These are phyloP conservation scores for Acorus gramineus DNA, from an alignment of 106 monocot species.

Conservation along the genomic window DNA sequence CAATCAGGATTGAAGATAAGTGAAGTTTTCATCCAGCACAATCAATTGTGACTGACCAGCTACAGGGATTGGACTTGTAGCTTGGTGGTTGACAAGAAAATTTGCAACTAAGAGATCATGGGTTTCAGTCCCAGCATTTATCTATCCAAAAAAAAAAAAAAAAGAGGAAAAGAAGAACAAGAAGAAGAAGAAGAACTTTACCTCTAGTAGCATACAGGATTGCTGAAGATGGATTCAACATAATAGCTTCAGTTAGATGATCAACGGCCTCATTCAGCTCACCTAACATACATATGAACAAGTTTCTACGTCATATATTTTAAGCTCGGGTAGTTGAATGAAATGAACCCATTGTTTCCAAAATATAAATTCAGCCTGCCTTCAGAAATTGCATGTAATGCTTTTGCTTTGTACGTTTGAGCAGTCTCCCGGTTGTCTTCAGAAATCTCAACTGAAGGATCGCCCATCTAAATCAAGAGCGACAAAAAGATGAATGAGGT, in stretches of 20 bases:
- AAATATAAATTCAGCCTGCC: slow-evolving; percentile 18
- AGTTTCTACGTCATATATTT: not conserved
- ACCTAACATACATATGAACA: slow-evolving; percentile 21
- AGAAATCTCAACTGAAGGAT: slow-evolving; percentile 58
- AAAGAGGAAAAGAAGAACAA: not conserved
- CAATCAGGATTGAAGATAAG: no score
- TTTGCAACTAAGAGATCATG: no score
- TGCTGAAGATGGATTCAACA: slow-evolving; percentile 66
- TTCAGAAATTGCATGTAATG: slow-evolving; percentile 49
- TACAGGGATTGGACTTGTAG: no score
- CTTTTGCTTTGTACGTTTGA: slow-evolving; percentile 59
- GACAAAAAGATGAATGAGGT: no score
- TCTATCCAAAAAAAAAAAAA: not conserved
- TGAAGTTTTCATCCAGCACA: no score
- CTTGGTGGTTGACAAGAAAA: no score
- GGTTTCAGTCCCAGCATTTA: no score
- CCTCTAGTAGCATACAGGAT: slow-evolving; percentile 81
- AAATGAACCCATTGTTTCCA: not conserved
- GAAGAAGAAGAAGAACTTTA: slow-evolving; percentile 7
- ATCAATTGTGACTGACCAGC: no score
- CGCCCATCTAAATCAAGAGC: slow-evolving; percentile 57
- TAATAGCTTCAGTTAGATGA: slow-evolving; percentile 61
- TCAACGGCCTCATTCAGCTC: slow-evolving; percentile 56
- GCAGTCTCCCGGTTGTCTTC: slow-evolving; percentile 66
- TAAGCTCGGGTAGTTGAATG: no score